Conservation (phyloP, 2,329 filamentous ascomycete genomes). For the Aspergillus sp. region DNA sequence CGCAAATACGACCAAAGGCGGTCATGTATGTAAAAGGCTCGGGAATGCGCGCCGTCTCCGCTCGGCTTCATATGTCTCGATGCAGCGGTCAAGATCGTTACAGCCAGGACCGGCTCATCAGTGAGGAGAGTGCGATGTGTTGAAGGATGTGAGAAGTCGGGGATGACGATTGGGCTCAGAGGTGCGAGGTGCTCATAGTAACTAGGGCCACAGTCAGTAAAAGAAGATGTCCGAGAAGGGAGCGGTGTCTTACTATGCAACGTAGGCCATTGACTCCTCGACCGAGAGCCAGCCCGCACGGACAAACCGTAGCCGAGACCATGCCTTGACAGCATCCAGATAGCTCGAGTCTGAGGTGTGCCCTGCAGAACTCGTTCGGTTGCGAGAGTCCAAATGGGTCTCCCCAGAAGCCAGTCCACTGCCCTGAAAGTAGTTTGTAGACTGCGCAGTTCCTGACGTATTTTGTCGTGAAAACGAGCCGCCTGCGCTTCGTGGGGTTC, state of each 20-base stretch:
- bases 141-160: constrained; percentile 80
- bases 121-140: constrained; percentile 77
- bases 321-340: constrained; percentile 75
- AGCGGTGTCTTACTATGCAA: constrained; percentile 70
- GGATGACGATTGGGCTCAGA: constrained; percentile 88
- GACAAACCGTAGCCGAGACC: constrained; percentile 92
- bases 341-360: constrained; percentile 38
- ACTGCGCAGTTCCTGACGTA: constrained; percentile 46
- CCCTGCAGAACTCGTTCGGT: constrained; percentile 27
- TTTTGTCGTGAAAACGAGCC: constrained; percentile 36
- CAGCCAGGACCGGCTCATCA: constrained; percentile 88
- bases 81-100: constrained; percentile 87
- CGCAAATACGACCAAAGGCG: constrained; percentile 93
- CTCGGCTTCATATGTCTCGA: constrained; percentile 81
- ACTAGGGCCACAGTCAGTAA: constrained; percentile 42
- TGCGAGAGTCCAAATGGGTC: constrained; percentile 27
- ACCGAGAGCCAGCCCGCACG: constrained; percentile 95
- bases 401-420: constrained; percentile 26
- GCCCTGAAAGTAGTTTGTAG: constrained; percentile 53
- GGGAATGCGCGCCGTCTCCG: constrained; percentile 76
- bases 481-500: constrained; percentile 34
- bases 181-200: constrained; percentile 92
- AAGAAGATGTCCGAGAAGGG: constrained; percentile 11
- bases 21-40: constrained; percentile 89
- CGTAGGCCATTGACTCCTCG: constrained; percentile 87